Conservation (phyloP, 495 filamentous ascomycete genomes). For the Penicillium parvum region DNA sequence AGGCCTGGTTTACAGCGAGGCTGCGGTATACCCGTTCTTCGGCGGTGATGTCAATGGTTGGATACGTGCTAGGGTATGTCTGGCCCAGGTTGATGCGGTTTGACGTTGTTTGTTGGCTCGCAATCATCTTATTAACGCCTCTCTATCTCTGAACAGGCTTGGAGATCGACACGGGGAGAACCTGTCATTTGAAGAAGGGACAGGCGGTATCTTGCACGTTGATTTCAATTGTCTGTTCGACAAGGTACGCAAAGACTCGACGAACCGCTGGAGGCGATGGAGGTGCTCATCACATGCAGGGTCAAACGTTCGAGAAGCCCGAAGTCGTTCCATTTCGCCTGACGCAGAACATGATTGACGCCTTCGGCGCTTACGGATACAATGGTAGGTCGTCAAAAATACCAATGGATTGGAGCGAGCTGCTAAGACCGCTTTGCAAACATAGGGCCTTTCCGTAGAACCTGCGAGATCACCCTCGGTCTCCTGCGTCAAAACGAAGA, state of each 20-base stretch:
- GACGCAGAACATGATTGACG: slow-evolving; percentile 96
- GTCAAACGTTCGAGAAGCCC: slow-evolving; percentile 89
- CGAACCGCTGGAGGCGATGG: too few relatives aligned
- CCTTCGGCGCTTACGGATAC: slow-evolving; percentile 89
- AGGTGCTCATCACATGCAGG: slow-evolving; percentile 33
- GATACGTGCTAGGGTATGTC: slow-evolving; percentile 74
- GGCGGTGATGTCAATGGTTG: slow-evolving; percentile 97
- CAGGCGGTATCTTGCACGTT: slow-evolving; percentile 92
- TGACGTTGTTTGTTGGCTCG: too few relatives aligned
- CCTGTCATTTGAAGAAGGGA: slow-evolving; percentile 89
- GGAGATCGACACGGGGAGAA: slow-evolving; percentile 99
- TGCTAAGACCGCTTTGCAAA: slow-evolving; percentile 10
- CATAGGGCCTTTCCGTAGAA: slow-evolving; percentile 78
- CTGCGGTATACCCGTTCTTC: slow-evolving; percentile 87
- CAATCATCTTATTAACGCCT: too few relatives aligned
- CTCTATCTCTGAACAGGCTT: slow-evolving; percentile 44
- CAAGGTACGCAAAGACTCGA: slow-evolving; percentile 49
- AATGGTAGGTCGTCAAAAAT: slow-evolving; percentile 46
- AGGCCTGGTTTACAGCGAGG: slow-evolving; percentile 87
- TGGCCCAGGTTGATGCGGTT: not conserved
- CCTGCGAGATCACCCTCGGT: slow-evolving; percentile 78
- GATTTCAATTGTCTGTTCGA: slow-evolving; percentile 99
- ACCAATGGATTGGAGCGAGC: not conserved
- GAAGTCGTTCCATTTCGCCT: slow-evolving; percentile 96
- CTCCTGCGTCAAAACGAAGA: slow-evolving; percentile 90